Conservation (phyloP, 331 rosid species). For the Malus hybrid region DNA sequence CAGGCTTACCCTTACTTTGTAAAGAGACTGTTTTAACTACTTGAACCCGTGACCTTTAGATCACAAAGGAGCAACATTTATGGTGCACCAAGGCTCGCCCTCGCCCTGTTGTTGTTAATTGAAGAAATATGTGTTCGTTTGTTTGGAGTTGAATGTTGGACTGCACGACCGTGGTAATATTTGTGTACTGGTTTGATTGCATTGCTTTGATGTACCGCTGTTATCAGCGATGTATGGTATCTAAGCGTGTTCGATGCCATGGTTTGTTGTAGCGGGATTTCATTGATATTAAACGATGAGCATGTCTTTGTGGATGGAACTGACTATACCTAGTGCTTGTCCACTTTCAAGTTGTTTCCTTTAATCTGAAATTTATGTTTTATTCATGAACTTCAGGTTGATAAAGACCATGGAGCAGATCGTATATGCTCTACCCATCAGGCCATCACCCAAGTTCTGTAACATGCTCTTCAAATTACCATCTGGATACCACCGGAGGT, state of each 20-base stretch:
- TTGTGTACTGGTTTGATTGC: not conserved
- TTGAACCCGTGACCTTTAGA: too few species aligned
- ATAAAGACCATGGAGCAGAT: slow-evolving; percentile 86
- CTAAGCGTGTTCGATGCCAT: too few species aligned
- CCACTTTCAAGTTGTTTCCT: not conserved
- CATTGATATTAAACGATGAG: too few species aligned
- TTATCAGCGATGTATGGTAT: too few species aligned
- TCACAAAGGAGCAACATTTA: too few species aligned
- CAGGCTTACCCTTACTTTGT: accelerated
- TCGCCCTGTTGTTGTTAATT: not conserved
- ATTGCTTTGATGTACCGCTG: too few species aligned
- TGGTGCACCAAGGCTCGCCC: too few species aligned
- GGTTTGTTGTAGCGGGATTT: too few species aligned
- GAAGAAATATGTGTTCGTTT: too few species aligned
- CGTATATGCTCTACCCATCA: slow-evolving; percentile 91
- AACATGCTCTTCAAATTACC: slow-evolving; percentile 86
- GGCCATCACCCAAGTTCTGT: slow-evolving; percentile 55
- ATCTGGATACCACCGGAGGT: slow-evolving; percentile 34
- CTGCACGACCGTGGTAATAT: too few species aligned
- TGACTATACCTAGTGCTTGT: not conserved
- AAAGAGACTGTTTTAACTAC: too few species aligned
- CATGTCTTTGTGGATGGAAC: not conserved
- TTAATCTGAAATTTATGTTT: not conserved
- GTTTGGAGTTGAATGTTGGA: too few species aligned
- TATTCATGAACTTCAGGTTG: slow-evolving; percentile 45